These are phyloP conservation scores for Cucumis sativus DNA, from an alignment of 306 rosid genomes.

Conservation along the genomic window Cucumber_9930_V3 NC_026658.2:17702501-17703000, in stretches of 20 bases:
- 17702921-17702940: background rate
- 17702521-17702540: background rate
- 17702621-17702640: background rate
- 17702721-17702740: background rate
- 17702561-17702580: background rate
- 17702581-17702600: background rate
- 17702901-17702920: background rate
- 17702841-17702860: background rate
- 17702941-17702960: background rate
- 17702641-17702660: background rate
- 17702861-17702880: background rate
- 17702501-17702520: background rate
- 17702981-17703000: background rate
- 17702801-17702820: background rate
- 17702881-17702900: background rate
- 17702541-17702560: background rate
- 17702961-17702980: background rate
- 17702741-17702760: background rate
- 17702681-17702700: background rate
- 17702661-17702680: background rate
- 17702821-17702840: background rate
- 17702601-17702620: background rate
- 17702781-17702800: background rate
- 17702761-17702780: background rate
- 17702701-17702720: background rate